A percentile compares a stretch with the other conserved stretches of the same genome.
Evolutionary conservation across 805 yeast species (phyloP).

Genomic region (Cephaloascus fragrans): DNA sequence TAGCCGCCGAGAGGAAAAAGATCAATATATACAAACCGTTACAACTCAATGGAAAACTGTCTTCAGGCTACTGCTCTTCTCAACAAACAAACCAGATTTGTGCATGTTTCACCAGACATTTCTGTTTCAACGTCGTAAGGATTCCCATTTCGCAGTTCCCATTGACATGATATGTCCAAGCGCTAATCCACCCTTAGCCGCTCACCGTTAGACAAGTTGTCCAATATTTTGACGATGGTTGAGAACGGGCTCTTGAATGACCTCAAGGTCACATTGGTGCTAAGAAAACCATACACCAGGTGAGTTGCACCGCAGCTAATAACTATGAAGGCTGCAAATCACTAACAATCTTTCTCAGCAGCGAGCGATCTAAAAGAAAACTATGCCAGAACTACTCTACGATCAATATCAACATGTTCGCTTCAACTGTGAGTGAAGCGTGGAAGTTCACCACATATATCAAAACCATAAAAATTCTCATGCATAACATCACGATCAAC

Average conservation of each 20-base stretch:
- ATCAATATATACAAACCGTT: too few species aligned
- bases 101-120: constrained; percentile 9
- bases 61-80: too few species aligned
- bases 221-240: neutral
- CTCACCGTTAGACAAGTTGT: neutral
- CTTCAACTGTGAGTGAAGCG: neutral
- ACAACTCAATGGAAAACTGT: too few species aligned
- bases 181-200: neutral
- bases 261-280: neutral
- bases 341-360: neutral
- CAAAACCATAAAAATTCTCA: constrained; percentile 2
- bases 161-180: neutral
- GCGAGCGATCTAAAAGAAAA: neutral
- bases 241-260: neutral
- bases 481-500: constrained; percentile 1
- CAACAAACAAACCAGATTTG: neutral
- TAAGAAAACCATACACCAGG: neutral
- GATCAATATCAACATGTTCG: neutral
- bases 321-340: neutral
- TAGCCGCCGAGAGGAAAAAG: too few species aligned
- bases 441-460: constrained; percentile 3
- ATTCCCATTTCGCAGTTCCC: neutral
- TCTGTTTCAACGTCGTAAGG: constrained; percentile 9
- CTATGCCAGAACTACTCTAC: neutral
- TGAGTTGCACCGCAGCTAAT: neutral